phyloP scores from a whole-genome alignment of 2,329 filamentous ascomycete species.

The Beauveria caledonica region DNA sequence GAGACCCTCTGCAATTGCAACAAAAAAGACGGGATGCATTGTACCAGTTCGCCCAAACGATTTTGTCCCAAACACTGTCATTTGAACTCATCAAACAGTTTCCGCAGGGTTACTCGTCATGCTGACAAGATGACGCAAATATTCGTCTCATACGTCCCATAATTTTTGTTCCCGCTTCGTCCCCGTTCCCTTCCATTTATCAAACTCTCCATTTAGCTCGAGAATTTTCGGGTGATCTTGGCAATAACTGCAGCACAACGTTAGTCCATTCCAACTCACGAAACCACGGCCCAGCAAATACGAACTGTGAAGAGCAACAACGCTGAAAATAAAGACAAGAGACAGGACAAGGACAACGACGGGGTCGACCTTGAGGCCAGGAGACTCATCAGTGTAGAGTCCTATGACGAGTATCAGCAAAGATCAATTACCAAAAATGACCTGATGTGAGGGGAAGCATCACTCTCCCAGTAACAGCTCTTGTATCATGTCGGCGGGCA shows the following conservation, averaged over 20 bases:
- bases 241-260: constrained; percentile 64
- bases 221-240: constrained; percentile 88
- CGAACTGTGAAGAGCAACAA: constrained; percentile 94
- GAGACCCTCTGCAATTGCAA: background rate
- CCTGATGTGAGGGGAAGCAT: background rate
- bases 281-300: constrained; percentile 16
- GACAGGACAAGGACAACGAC: constrained; percentile 95
- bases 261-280: background rate
- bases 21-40: background rate
- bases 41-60: background rate
- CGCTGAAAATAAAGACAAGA: constrained; percentile 97
- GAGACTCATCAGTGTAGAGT: constrained; percentile 97
- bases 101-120: background rate
- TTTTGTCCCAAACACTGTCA: background rate
- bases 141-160: background rate
- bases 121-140: background rate
- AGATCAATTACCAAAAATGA: background rate
- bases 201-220: constrained; percentile 36
- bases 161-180: background rate
- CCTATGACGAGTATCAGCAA: constrained; percentile 39
- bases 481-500: background rate
- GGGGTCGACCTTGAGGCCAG: constrained; percentile 93
- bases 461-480: background rate
- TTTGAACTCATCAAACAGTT: background rate
- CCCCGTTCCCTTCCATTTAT: constrained; percentile 10